Conservation (phyloP, 805 yeast genomes). For the Debaryomyces prosopidis region DNA sequence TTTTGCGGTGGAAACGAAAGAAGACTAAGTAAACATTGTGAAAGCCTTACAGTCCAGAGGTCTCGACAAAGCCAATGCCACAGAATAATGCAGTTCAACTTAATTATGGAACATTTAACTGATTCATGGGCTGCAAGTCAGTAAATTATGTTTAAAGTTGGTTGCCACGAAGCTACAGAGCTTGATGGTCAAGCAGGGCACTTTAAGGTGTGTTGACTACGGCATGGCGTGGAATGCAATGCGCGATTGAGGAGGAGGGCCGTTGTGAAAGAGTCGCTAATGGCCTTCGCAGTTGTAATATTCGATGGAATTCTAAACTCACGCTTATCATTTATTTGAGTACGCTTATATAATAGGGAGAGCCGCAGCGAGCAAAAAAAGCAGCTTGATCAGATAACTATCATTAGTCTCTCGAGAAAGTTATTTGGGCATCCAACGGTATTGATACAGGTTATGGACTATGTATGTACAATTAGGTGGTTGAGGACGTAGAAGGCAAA, state of each 20-base stretch:
- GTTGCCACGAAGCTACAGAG: too few relatives aligned
- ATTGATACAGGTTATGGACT: neutral
- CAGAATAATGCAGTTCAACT: neutral
- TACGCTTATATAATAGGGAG: neutral
- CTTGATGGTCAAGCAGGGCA: neutral
- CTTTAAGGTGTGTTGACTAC: too few relatives aligned
- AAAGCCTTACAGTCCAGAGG: neutral
- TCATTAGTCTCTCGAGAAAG: neutral
- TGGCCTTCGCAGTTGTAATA: too few relatives aligned
- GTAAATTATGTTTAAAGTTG: too few relatives aligned
- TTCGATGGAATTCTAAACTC: too few relatives aligned
- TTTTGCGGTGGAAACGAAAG: too few relatives aligned
- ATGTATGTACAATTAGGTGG: constrained; percentile 1
- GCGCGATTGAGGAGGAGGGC: too few relatives aligned
- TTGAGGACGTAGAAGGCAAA: too few relatives aligned
- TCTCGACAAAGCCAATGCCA: neutral
- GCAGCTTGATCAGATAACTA: neutral
- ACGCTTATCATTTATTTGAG: neutral
- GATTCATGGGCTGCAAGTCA: neutral
- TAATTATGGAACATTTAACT: neutral
- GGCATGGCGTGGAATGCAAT: too few relatives aligned
- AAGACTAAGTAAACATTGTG: too few relatives aligned
- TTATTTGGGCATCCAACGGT: neutral
- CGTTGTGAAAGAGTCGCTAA: too few relatives aligned
- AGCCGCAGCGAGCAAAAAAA: neutral